Base-by-base conservation (phyloP, 192 early-diverging fungal genomes). In the Mortierella antarctica region DNA sequence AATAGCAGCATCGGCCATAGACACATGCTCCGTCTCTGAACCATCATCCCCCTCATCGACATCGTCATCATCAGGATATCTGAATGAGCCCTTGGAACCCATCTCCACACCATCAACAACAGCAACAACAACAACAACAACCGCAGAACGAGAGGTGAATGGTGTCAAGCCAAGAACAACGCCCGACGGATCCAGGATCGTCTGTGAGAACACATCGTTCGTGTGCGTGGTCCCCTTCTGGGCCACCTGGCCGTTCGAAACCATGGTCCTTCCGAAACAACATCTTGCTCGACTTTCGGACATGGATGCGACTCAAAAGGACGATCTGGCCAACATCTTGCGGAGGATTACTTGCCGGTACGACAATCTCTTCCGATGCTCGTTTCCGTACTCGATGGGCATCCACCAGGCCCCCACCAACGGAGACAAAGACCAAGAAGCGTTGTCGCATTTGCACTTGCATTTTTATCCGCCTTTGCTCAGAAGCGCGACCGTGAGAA, bases 361-460 rank as follows among this genome's bases (percentile, higher is more conserved):
- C 84, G 97, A 99, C 73, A 97, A 97, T 73, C 56, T 99, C 20
- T 99, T 99, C 75, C 60, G 90, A 59, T 93, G 90, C 71, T 92
- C 91, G 23, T 99, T 99, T 83, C 96, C 97, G 1, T 99, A 99
- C 82, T 96, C 95, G 3, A 97, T 97, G 96, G 97, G 97, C 1
- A 77, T 99, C 62, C 97, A 99, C 82, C 93, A 95, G 62, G 88
- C 95, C 2, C 96, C 96, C 0, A 84, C 91, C 2, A 87, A 89
- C 56, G 84, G 72, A 0, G 23, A 68, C n/a, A 71, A 86, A 11
- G 83, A 89, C 4, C 83, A 91, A 52, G 71, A 81, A 3, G 69
- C 73, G 2, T 85, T 84, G 64, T 86, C 88, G 31, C 96, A 97
- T 81, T 75, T 99, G 41, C 97, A 99, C 71, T 50, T 97, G 53